Conservation (phyloP, 352 stramenopile species). For the Phytophthora hibernalis region DNA sequence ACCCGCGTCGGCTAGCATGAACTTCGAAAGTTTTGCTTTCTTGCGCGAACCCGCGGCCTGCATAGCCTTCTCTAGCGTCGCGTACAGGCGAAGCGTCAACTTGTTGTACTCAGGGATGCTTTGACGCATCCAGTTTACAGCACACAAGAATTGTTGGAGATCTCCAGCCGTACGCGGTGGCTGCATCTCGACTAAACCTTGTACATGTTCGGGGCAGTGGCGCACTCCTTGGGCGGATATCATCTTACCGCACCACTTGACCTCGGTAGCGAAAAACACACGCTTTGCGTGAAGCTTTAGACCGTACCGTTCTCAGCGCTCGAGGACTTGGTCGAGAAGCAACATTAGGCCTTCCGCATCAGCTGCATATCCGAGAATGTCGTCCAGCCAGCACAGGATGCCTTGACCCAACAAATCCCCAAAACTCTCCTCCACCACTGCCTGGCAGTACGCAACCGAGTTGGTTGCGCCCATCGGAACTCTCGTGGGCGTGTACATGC, state of each 20-base stretch:
- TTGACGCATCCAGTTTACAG: slow-evolving; percentile 39
- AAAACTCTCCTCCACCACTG: neutral
- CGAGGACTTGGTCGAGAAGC: neutral
- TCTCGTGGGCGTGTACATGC: neutral
- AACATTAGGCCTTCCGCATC: too few relatives aligned
- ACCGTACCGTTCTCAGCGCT: neutral
- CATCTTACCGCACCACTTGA: slow-evolving; percentile 3
- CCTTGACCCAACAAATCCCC: too few relatives aligned
- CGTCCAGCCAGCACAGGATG: neutral
- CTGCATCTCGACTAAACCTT: slow-evolving; percentile 29
- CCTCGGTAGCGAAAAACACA: neutral
- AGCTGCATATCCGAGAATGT: neutral
- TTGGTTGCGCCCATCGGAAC: neutral
- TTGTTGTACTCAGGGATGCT: neutral
- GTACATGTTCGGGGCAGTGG: slow-evolving; percentile 21
- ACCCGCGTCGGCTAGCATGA: too few relatives aligned
- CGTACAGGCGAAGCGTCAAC: neutral
- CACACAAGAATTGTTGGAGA: slow-evolving; percentile 48
- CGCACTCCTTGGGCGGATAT: slow-evolving; percentile 28
- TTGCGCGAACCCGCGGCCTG: neutral
- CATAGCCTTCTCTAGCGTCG: neutral
- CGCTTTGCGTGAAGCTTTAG: neutral
- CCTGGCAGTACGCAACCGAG: neutral
- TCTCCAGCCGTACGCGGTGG: slow-evolving; percentile 22
- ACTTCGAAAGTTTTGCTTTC: neutral